Evolutionary conservation across 2,329 filamentous ascomycete species (phyloP).

Genomic region (Dothideomycetes sp.): DNA sequence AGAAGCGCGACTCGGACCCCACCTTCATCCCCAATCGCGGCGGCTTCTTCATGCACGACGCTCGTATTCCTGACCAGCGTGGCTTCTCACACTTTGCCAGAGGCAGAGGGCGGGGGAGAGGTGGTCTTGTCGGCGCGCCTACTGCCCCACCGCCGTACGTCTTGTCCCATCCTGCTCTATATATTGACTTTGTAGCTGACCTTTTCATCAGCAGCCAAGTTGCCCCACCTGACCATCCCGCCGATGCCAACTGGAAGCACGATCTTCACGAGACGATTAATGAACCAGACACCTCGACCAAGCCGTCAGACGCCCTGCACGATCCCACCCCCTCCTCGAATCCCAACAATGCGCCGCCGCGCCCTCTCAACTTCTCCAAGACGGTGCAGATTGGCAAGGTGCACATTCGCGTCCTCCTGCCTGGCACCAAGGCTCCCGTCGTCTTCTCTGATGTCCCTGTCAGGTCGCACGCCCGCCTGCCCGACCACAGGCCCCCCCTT

Average conservation of each 20-base stretch:
- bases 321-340: slow-evolving; percentile 1
- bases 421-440: slow-evolving; percentile 60
- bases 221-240: slow-evolving; percentile 43
- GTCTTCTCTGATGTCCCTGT: slow-evolving; percentile 66
- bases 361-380: slow-evolving; percentile 52
- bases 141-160: slow-evolving; percentile 52
- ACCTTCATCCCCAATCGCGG: slow-evolving; percentile 90
- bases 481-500: slow-evolving; percentile 86
- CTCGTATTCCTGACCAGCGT: slow-evolving; percentile 65
- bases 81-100: slow-evolving; percentile 63
- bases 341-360: slow-evolving; percentile 5
- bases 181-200: not conserved
- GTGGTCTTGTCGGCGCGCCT: slow-evolving; percentile 40
- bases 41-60: slow-evolving; percentile 94
- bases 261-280: slow-evolving; percentile 66
- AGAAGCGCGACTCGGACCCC: slow-evolving; percentile 77
- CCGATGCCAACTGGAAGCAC: slow-evolving; percentile 75
- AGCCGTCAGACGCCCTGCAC: slow-evolving; percentile 2
- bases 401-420: slow-evolving; percentile 70
- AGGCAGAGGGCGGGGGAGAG: slow-evolving; percentile 51
- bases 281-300: slow-evolving; percentile 25
- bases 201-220: slow-evolving; percentile 10
- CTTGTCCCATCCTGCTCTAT: not conserved
- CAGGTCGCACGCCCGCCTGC: slow-evolving; percentile 86
- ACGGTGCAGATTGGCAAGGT: slow-evolving; percentile 77